These are phyloP conservation scores for Polyporus tsugae DNA, from an alignment of 1,284 basidiomycete genomes.

Conservation along the genomic window DNA sequence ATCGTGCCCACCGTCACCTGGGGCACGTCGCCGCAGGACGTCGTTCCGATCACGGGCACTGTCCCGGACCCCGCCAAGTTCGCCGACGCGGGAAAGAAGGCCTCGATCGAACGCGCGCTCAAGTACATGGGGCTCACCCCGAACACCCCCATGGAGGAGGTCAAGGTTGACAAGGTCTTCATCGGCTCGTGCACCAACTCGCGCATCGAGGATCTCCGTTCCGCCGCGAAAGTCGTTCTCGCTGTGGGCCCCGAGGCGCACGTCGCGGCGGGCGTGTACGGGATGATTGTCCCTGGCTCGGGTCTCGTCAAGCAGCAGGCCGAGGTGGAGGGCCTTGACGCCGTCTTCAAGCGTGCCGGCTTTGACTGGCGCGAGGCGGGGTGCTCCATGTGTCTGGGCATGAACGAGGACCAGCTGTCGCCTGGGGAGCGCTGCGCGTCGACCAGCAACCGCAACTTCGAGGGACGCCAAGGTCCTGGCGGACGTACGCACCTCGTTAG, in stretches of 20 bases:
- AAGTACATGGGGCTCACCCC: slow-evolving; percentile 92
- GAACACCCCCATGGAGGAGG: slow-evolving; percentile 86
- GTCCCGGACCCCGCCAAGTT: slow-evolving; percentile 86
- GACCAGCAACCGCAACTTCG: slow-evolving; percentile 97
- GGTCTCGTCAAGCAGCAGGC: slow-evolving; percentile 95
- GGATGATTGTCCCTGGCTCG: slow-evolving; percentile 97
- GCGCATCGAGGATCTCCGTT: slow-evolving; percentile 94
- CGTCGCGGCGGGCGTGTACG: slow-evolving; percentile 82
- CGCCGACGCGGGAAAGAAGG: slow-evolving; percentile 70
- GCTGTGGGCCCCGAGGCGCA: slow-evolving; percentile 81
- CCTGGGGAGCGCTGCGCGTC: slow-evolving; percentile 95
- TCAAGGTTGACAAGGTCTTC: slow-evolving; percentile 93
- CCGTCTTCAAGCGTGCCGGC: slow-evolving; percentile 92
- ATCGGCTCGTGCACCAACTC: slow-evolving; percentile 98
- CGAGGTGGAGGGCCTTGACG: slow-evolving; percentile 92
- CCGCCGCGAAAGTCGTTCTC: slow-evolving; percentile 86
- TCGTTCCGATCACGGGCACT: slow-evolving; percentile 85
- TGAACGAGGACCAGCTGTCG: slow-evolving; percentile 95
- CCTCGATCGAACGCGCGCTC: slow-evolving; percentile 83
- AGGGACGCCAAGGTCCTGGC: slow-evolving; percentile 92
- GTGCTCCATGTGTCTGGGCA: slow-evolving; percentile 97
- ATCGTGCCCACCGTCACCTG: slow-evolving; percentile 96
- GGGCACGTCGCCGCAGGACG: slow-evolving; percentile 97
- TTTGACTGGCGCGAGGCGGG: slow-evolving; percentile 99
- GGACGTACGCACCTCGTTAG: slow-evolving; percentile 94